Evolutionary conservation across 495 filamentous ascomycete genomes (phyloP).

Genomic region (Neurospora sp.): DNA sequence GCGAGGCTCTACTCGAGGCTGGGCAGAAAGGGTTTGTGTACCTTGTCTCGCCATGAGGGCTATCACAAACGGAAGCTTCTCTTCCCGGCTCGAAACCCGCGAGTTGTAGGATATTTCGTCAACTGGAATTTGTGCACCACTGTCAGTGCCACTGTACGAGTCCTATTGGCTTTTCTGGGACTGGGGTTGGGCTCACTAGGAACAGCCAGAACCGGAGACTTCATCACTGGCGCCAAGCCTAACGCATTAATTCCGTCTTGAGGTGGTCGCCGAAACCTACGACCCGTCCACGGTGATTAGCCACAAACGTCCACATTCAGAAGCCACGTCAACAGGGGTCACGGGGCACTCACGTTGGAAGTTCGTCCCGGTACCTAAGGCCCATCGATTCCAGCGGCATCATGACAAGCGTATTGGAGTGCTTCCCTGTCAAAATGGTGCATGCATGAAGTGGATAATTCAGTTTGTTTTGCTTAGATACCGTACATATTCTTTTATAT

Average conservation of each 20-base stretch:
- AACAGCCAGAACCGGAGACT: too few species aligned
- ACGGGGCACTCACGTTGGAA: neutral
- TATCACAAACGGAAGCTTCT: neutral
- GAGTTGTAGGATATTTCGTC: neutral
- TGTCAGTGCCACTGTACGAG: neutral
- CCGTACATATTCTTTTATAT: too few species aligned
- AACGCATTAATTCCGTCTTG: neutral
- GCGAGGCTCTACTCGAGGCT: neutral
- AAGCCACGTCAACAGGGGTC: neutral
- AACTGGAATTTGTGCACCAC: neutral
- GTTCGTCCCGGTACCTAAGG: neutral
- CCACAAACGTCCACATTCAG: neutral
- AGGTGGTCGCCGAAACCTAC: neutral
- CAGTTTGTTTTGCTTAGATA: too few species aligned
- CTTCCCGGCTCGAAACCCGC: neutral
- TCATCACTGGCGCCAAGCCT: too few species aligned
- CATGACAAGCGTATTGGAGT: neutral
- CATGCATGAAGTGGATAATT: too few species aligned
- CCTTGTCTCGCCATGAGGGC: neutral
- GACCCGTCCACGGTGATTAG: neutral
- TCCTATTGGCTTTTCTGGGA: neutral
- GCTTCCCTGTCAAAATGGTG: neutral
- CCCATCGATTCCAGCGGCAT: neutral
- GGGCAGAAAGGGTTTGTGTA: neutral
- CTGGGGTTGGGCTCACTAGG: too few species aligned